A percentile compares a stretch with the other conserved stretches of the same genome.
phyloP scores from a whole-genome alignment of 1,284 basidiomycete species.

The Trametes sp. region DNA sequence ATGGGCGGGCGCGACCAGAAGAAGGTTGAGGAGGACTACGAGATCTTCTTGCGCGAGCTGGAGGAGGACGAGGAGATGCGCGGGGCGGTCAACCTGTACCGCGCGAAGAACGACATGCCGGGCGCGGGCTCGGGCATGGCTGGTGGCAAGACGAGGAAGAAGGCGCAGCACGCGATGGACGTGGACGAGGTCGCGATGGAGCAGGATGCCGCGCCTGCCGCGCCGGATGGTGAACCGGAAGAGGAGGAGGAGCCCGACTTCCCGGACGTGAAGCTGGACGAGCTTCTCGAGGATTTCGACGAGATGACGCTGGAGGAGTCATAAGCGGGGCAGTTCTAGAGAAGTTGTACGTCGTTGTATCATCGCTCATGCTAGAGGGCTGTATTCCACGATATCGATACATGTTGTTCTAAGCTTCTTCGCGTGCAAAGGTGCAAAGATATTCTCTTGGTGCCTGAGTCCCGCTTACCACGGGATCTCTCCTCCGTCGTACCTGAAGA shows the following conservation, averaged over 20 bases:
- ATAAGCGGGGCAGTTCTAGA: constrained; percentile 7
- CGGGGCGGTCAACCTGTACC: constrained; percentile 89
- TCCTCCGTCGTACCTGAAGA: constrained; percentile 41
- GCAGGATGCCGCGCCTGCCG: constrained; percentile 37
- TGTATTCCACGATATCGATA: constrained; percentile 6
- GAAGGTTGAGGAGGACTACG: constrained; percentile 97
- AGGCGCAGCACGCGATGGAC: constrained; percentile 74
- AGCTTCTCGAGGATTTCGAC: constrained; percentile 93
- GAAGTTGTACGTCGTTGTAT: constrained; percentile 15
- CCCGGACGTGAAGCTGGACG: constrained; percentile 88
- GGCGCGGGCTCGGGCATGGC: constrained; percentile 53
- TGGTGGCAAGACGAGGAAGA: constrained; percentile 57
- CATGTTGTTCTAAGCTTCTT: not conserved
- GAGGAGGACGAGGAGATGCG: constrained; percentile 98
- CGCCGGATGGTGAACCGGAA: constrained; percentile 40
- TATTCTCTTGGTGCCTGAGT: too few relatives aligned
- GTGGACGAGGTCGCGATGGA: constrained; percentile 60
- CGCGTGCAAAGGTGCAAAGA: not conserved
- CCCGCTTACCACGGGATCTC: constrained; percentile 28
- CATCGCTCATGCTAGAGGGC: not conserved
- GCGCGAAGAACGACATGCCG: constrained; percentile 63
- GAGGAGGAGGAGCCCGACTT: constrained; percentile 89
- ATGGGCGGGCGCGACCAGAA: constrained; percentile 91
- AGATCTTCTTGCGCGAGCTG: constrained; percentile 93
- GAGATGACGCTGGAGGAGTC: constrained; percentile 71